These are phyloP conservation scores for Puya raimondii DNA, from an alignment of 176 grass and related monocot species.

Conservation along the genomic window DNA sequence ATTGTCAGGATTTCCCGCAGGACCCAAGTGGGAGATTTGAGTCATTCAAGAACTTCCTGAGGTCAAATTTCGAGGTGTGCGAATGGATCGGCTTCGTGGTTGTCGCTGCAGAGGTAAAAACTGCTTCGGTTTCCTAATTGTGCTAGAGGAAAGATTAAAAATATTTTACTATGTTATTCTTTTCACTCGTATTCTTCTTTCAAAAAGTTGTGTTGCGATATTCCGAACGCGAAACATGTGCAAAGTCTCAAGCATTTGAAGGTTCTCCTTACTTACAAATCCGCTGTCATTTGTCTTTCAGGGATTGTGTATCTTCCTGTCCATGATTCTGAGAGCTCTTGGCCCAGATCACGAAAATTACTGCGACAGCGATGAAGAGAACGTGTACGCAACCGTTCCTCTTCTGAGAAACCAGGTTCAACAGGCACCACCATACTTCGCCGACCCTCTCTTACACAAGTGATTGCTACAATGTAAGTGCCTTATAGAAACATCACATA, in stretches of 20 bases:
- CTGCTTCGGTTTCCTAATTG: not conserved
- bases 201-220: not conserved
- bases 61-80: constrained; percentile 71
- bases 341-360: not conserved
- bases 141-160: not conserved
- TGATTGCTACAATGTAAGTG: constrained; percentile 4
- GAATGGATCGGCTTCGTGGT: constrained; percentile 75
- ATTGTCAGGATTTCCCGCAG: constrained; percentile 70
- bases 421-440: not conserved
- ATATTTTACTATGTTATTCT: not conserved
- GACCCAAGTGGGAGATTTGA: constrained; percentile 78
- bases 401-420: not conserved
- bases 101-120: constrained; percentile 58
- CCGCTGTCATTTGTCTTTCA: constrained; percentile 15
- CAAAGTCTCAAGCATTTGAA: not conserved
- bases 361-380: not conserved
- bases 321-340: constrained; percentile 51
- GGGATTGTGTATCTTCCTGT: constrained; percentile 58
- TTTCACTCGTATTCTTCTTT: not conserved
- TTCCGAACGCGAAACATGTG: no score
- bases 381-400: not conserved
- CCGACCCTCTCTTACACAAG: not conserved
- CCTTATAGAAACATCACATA: not conserved
- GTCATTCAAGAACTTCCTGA: constrained; percentile 62
- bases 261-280: constrained; percentile 3